Percentiles rank a stretch among this genome's conserved stretches.
Conservation (phyloP, 2,329 filamentous ascomycete species). For the Penicillium hesseltinei region DNA sequence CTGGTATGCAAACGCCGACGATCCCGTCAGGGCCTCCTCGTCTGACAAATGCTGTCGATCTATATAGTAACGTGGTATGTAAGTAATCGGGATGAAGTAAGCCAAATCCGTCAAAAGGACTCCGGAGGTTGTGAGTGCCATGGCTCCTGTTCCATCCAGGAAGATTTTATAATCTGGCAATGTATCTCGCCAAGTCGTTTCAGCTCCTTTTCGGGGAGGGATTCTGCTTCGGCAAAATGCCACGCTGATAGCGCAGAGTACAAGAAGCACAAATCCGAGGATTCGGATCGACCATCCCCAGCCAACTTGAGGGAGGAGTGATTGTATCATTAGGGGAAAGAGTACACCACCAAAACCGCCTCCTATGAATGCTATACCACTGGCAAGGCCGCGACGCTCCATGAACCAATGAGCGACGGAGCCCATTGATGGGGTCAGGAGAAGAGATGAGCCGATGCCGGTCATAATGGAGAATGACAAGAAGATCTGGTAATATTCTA, state of each 20-base stretch:
- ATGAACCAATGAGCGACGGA: background rate
- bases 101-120: background rate
- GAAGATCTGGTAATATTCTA: background rate
- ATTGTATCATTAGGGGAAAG: constrained; percentile 34
- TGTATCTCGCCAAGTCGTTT: background rate
- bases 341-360: constrained; percentile 26
- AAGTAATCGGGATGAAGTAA: background rate
- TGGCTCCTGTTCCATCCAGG: background rate
- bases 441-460: background rate
- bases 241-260: background rate
- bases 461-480: background rate
- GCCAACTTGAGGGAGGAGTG: constrained; percentile 29
- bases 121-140: background rate
- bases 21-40: background rate
- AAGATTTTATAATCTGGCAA: background rate
- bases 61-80: background rate
- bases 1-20: constrained; percentile 20
- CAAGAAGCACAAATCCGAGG: constrained; percentile 32
- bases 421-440: background rate
- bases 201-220: background rate
- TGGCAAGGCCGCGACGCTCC: background rate
- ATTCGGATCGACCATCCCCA: constrained; percentile 40
- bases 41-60: background rate
- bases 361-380: background rate
- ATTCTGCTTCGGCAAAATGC: background rate